Evolutionary conservation across 78 protist genomes (phyloP).

Genomic region (Tieghemostelium lacteum): DNA sequence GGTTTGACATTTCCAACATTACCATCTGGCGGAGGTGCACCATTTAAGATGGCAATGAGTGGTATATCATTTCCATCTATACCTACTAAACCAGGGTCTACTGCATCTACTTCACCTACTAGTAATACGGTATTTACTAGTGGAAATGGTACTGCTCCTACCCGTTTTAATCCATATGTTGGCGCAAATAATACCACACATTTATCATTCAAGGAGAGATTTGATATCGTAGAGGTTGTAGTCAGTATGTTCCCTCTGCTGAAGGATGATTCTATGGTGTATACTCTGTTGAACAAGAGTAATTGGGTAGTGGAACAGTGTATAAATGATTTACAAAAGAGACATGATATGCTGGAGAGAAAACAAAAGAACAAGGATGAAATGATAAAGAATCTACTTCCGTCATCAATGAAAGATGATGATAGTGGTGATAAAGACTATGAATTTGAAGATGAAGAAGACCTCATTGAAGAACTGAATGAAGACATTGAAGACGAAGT

Average conservation of each 20-base stretch:
- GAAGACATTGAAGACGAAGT: neutral
- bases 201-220: constrained; percentile 24
- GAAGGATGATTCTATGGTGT: constrained; percentile 46
- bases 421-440: neutral
- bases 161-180: neutral
- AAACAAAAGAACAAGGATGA: neutral
- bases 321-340: constrained; percentile 47
- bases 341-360: constrained; percentile 39
- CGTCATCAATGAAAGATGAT: neutral
- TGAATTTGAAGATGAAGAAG: neutral
- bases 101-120: neutral
- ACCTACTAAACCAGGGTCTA: neutral
- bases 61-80: too few relatives aligned
- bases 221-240: constrained; percentile 31
- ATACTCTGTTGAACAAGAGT: constrained; percentile 35
- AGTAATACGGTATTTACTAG: neutral
- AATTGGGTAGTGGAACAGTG: constrained; percentile 35
- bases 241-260: constrained; percentile 63
- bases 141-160: neutral
- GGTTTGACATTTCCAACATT: too few relatives aligned
- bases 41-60: too few relatives aligned
- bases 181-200: neutral
- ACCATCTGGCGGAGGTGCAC: too few relatives aligned
- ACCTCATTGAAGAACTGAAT: neutral
- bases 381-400: neutral